These are phyloP conservation scores for Chaetomium globosum DNA, from an alignment of 2,329 filamentous ascomycete genomes.

Conservation along the genomic window DNA sequence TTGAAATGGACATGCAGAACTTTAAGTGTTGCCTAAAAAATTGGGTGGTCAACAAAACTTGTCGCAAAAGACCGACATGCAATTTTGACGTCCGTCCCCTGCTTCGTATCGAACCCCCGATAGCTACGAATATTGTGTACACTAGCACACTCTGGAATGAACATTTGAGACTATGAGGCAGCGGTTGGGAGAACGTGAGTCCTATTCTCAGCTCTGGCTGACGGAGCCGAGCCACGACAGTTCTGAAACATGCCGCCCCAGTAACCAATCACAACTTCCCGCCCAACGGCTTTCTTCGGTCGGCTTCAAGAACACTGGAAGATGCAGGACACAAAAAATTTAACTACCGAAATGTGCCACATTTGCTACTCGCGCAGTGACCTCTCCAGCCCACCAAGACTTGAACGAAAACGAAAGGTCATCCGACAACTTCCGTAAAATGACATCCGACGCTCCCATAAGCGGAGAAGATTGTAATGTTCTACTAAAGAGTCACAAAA, in stretches of 20 bases:
- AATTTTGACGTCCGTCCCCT: background rate
- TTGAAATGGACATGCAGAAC: slow-evolving; percentile 2
- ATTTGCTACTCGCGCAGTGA: no score
- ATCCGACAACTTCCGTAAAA: background rate
- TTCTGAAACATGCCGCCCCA: background rate
- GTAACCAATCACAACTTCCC: background rate
- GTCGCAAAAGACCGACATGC: background rate
- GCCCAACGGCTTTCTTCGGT: background rate
- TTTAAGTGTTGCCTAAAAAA: slow-evolving; percentile 17
- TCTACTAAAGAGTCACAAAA: background rate
- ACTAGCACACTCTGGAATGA: no score
- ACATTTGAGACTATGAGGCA: no score
- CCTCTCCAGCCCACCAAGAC: no score
- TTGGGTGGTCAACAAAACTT: background rate
- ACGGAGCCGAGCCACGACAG: no score
- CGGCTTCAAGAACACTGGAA: background rate
- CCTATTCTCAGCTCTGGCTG: no score
- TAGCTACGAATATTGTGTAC: no score
- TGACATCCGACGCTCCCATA: no score
- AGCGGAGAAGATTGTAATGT: background rate
- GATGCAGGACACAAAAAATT: background rate
- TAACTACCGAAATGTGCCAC: background rate
- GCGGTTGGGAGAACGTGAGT: no score
- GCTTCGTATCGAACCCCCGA: no score
- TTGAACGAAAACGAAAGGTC: background rate